Evolutionary conservation across 169 alveolate genomes (phyloP).

Genomic region (Cryptosporidium baileyi): DNA sequence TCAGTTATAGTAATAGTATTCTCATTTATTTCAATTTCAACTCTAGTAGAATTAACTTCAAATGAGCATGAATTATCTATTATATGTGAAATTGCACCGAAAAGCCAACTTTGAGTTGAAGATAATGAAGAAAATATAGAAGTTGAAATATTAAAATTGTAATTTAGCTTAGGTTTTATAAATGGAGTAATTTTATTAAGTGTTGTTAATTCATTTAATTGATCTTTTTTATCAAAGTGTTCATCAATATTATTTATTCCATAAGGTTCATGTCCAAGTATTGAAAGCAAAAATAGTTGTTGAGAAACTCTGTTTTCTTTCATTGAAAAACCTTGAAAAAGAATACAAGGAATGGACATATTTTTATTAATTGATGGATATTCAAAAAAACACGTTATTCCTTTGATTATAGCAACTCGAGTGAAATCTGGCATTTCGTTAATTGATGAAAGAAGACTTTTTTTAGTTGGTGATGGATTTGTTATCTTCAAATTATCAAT

Average conservation of each 20-base stretch:
- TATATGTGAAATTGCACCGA: constrained; percentile 86
- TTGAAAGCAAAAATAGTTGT: constrained; percentile 2
- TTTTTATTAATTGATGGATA: constrained; percentile 5
- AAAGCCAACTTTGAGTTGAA: constrained; percentile 80
- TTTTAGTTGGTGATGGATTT: constrained; percentile 25
- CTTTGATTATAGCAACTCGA: neutral
- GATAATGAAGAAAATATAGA: constrained; percentile 26
- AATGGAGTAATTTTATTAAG: neutral
- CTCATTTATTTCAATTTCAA: neutral
- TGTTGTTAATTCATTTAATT: neutral
- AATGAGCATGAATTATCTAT: constrained; percentile 80
- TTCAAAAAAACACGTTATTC: constrained; percentile 3
- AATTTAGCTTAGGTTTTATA: constrained; percentile 14
- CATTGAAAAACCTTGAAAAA: neutral
- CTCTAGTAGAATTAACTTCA: neutral
- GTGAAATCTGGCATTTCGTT: too few relatives aligned
- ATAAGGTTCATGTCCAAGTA: constrained; percentile 38
- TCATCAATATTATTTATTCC: neutral
- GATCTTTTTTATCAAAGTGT: neutral
- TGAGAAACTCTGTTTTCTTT: neutral
- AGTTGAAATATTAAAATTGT: neutral
- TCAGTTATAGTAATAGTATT: constrained; percentile 77
- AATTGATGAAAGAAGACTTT: neutral
- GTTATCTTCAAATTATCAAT: constrained; percentile 7
- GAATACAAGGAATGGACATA: constrained; percentile 5